Evolutionary conservation across 768 basidiomycete genomes (phyloP).

Genomic region (Cystobasidium tubakii): DNA sequence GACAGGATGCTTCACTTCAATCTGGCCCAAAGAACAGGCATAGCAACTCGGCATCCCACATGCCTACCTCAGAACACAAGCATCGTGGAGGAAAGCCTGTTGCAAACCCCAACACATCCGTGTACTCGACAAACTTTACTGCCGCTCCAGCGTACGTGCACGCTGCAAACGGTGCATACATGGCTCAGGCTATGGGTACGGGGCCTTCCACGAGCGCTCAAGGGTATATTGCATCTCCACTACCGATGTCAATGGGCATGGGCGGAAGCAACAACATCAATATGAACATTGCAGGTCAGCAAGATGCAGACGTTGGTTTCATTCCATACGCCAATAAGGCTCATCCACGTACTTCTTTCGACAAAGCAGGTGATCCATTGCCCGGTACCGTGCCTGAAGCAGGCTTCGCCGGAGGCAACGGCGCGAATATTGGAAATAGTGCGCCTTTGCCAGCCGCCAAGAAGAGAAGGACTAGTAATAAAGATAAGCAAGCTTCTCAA

Average conservation of each 20-base stretch:
- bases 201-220: not conserved
- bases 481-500: conserved; percentile 13
- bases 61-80: conserved; percentile 8
- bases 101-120: not conserved
- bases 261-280: not conserved
- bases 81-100: not conserved
- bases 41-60: not conserved
- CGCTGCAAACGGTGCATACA: not conserved
- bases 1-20: conserved; percentile 12
- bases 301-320: not conserved
- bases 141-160: not conserved
- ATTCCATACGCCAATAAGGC: conserved; percentile 28
- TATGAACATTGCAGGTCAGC: not conserved
- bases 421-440: not conserved
- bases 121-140: not conserved
- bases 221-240: not conserved
- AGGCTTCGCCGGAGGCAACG: not conserved
- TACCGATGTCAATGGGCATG: conserved; percentile 14
- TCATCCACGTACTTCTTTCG: conserved; percentile 1
- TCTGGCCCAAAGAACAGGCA: not conserved
- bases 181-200: not conserved
- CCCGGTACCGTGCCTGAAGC: not conserved
- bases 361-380: conserved; percentile 16
- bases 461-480: not conserved
- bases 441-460: not conserved